Conservation (phyloP, 805 yeast species). For the Zygotorulaspora chibaensis region DNA sequence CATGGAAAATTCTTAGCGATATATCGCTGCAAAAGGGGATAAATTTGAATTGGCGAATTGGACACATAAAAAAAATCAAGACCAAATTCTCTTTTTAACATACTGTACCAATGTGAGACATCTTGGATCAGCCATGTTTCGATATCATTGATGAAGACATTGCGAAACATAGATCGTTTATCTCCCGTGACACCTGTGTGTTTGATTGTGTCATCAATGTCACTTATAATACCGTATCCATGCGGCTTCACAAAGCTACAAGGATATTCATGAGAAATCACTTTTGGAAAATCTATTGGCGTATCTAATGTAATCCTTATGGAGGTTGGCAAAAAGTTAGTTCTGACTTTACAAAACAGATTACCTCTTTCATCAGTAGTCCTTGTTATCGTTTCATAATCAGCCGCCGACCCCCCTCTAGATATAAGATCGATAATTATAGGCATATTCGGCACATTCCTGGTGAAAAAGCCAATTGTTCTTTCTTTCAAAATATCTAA, state of each 20-base stretch:
- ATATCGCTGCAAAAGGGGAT: conserved; percentile 40
- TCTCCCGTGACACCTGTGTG: conserved; percentile 88
- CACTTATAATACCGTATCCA: conserved; percentile 78
- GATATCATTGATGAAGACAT: conserved; percentile 65
- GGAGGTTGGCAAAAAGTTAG: conserved; percentile 52
- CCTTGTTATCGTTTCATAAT: conserved; percentile 32
- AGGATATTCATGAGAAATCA: conserved; percentile 16
- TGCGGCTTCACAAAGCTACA: conserved; percentile 20
- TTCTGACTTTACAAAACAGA: conserved; percentile 49
- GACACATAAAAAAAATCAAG: conserved; percentile 88
- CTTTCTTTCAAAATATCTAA: conserved; percentile 53
- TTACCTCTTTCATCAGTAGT: conserved; percentile 66
- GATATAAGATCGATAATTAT: conserved; percentile 55
- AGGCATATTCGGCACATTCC: conserved; percentile 56
- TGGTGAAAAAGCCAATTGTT: conserved; percentile 64
- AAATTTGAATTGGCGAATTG: conserved; percentile 91
- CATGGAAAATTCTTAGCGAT: conserved; percentile 50
- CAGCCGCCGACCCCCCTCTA: conserved; percentile 31
- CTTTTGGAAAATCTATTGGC: conserved; percentile 15
- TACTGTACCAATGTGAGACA: conserved; percentile 66
- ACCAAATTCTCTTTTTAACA: conserved; percentile 40
- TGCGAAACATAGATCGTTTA: conserved; percentile 74
- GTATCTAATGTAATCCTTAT: conserved; percentile 25
- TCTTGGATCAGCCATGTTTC: conserved; percentile 69
- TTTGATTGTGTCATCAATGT: conserved; percentile 91